Evolutionary conservation across 441 rosid genomes (phyloP).

Genomic region (Theobroma grandiflorum): DNA sequence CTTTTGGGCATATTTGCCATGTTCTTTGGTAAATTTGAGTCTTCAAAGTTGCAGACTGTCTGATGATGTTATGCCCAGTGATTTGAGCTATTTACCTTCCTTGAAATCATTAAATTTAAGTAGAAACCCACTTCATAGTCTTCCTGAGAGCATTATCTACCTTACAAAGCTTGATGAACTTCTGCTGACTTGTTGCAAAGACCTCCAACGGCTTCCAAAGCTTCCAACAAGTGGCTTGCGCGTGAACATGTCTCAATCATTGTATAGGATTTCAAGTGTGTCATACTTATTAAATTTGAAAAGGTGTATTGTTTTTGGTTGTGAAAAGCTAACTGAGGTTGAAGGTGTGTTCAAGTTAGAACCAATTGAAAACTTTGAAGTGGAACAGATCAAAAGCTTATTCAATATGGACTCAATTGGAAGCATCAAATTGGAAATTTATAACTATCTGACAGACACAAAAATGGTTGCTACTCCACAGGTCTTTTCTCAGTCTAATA

Average conservation of each 20-base stretch:
- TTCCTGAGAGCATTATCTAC: slow-evolving; percentile 33
- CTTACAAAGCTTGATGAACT: slow-evolving; percentile 19
- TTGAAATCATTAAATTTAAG: slow-evolving; percentile 4
- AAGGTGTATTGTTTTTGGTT: slow-evolving; percentile 7
- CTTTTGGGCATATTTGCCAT: slow-evolving; percentile 20
- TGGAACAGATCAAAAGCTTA: not conserved
- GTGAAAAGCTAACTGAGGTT: slow-evolving; percentile 24
- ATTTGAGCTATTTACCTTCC: not conserved
- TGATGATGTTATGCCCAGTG: not conserved
- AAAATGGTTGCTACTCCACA: too few species aligned
- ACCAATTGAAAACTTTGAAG: slow-evolving; percentile 9
- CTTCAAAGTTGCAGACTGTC: slow-evolving; percentile 3
- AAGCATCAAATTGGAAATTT: not conserved
- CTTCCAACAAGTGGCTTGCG: too few species aligned
- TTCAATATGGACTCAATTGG: not conserved
- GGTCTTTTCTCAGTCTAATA: too few species aligned
- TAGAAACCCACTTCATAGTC: slow-evolving; percentile 29
- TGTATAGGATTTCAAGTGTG: too few species aligned
- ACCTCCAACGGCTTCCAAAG: too few species aligned
- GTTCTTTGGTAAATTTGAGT: slow-evolving; percentile 25
- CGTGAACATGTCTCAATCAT: too few species aligned
- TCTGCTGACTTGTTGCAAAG: slow-evolving; percentile 18
- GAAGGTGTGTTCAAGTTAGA: slow-evolving; percentile 32
- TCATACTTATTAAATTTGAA: not conserved
- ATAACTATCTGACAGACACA: too few species aligned